Base-by-base conservation (phyloP, 2,329 filamentous ascomycete genomes). In the Penicillium verrucosum region DNA sequence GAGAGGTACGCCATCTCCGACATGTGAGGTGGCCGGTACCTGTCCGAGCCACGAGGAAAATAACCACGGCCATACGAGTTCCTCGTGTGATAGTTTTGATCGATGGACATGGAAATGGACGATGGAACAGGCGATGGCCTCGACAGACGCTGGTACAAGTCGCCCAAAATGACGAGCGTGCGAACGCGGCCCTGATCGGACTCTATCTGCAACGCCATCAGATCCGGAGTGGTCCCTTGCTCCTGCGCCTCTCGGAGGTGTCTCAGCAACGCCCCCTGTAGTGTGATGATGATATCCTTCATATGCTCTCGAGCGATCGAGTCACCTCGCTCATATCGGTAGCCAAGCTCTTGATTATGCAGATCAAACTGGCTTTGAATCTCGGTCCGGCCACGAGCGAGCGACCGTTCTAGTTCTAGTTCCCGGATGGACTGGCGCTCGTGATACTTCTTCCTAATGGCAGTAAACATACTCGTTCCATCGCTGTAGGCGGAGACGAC, bases 231-330 rank as follows among this genome's bases (percentile, higher is more conserved):
- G 10, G 60, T 63, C 45, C 72, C 68, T 32, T 71, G 68, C 45
- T 70, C 62, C 42, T 63, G 68, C 8, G 71, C 67, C 21, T 59
- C 63, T 5, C 69, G 67, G 10, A 77, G 67, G 23, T 68, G 69
- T 21, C 64, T 63, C 30, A 77, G 63, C 25, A 77, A 54, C 1
- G 67, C 67, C 41, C 68, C 60, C 58, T 77, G 74, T 2, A 77
- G 64, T 34, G 65, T 68, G 51, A 73, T 73, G 32, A 75, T 64
- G 40, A 77, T 72, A 56, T 75, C 72, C 58, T 75, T 75, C 59
- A 77, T 65, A 40, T 71, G 65, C 48, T 76, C 72, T 2, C 72
- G 65, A 18, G 74, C 71, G 41, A 69, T 65, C 37, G 64, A 64
- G 57, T 77, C 75, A 8, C 75, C 75, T 29, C 60, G 57, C 30